Base-by-base conservation (phyloP, 768 basidiomycete species). In the Boletus tylopilopsis region DNA sequence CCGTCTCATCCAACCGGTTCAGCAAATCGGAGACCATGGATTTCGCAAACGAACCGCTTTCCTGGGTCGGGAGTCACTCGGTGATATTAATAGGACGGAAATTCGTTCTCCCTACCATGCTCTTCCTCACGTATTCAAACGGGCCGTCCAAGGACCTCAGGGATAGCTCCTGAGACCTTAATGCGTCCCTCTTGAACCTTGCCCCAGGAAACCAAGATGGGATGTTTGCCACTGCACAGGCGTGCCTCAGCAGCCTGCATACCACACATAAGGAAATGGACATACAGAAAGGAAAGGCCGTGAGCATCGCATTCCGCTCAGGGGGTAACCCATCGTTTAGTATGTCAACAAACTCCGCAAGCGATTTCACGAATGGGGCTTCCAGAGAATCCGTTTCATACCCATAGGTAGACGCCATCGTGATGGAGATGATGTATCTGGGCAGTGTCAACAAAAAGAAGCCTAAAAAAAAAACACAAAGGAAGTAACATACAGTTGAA, bases 361-460 rank as follows among this genome's bases (percentile, higher is more conserved):
- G 49, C 5, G 67, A 55, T 35, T 54, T 61, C 36, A 65, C 62
- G 15, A 66, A 48, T 2, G 62, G 64, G 7, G 53, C 59, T 9
- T 68, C 54, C 52, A 66, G 40, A 5, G 64, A 64, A 36, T 57
- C 41, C 15, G 34, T 54, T 42, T 68, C 56, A 11, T 66, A 66
- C 30, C 64, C 64, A 38, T 66, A 68, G 2, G 67, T 68, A 38
- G 57, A 52, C 4, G 51, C 48, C 66, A 66, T 68, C 2, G 64
- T 68, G 30, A 68, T 62, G 19, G 66, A 68, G 30, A 64, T 45
- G 32, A 68, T 60, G 18, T 68, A 66, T 29, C 67, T 68, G 18
- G 3, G 27, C 6, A 32, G 34, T 13, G 18, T 53, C 46, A 45
- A 34, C 29, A 24, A 33, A 12, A 29, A n/a, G 18, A 12, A 23